These are phyloP conservation scores for Pseudogymnoascus sp. DNA, from an alignment of 2,329 filamentous ascomycete species.

Conservation along the genomic window DNA sequence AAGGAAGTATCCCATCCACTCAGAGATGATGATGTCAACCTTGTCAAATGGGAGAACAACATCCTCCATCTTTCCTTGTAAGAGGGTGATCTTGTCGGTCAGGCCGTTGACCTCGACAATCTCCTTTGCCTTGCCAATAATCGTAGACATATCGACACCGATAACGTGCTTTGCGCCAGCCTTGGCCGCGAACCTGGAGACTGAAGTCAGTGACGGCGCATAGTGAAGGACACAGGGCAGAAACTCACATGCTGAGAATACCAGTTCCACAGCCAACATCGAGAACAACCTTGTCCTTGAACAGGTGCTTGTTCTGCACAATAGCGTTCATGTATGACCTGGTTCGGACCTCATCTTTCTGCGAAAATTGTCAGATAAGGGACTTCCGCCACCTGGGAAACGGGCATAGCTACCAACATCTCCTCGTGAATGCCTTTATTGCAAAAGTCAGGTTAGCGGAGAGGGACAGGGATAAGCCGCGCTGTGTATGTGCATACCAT, in stretches of 20 bases:
- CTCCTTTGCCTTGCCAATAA: slow-evolving; percentile 96
- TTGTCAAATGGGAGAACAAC: slow-evolving; percentile 86
- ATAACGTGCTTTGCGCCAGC: slow-evolving; percentile 98
- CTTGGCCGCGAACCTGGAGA: slow-evolving; percentile 81
- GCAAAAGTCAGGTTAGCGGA: slow-evolving; percentile 28
- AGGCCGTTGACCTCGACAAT: slow-evolving; percentile 91
- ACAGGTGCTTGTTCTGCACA: slow-evolving; percentile 90
- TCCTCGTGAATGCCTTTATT: slow-evolving; percentile 84
- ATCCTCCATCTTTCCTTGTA: slow-evolving; percentile 99
- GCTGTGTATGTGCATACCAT: slow-evolving; percentile 55
- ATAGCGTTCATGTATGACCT: slow-evolving; percentile 96
- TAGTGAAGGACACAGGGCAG: not conserved
- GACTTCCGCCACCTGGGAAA: slow-evolving; percentile 10
- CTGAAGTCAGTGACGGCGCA: slow-evolving; percentile 6
- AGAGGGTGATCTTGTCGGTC: slow-evolving; percentile 89
- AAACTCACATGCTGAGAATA: slow-evolving; percentile 90
- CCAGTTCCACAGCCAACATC: slow-evolving; percentile 96
- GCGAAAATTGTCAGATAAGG: slow-evolving; percentile 18
- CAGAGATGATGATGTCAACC: slow-evolving; percentile 98
- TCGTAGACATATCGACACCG: slow-evolving; percentile 98
- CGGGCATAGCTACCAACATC: slow-evolving; percentile 70
- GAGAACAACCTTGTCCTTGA: slow-evolving; percentile 87
- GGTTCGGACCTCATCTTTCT: slow-evolving; percentile 99
- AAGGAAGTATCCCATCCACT: slow-evolving; percentile 99
- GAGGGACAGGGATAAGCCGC: slow-evolving; percentile 13